Evolutionary conservation across 2,329 filamentous ascomycete species (phyloP), one percentile per base, ranked within the genome.

Genomic region (Fusarium mexicanum): DNA sequence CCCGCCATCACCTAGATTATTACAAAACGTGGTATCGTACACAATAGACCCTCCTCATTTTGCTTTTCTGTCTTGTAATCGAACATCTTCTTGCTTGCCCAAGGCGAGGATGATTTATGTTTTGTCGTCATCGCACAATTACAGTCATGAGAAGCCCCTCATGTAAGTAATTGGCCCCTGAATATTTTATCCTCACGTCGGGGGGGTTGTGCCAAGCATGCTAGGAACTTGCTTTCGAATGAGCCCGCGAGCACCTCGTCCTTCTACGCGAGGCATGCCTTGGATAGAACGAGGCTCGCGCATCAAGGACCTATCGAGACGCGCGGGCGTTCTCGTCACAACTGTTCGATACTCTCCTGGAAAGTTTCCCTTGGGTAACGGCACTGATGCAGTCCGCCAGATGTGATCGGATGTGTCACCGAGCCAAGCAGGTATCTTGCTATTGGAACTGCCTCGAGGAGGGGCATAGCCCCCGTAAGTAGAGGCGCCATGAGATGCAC

Each of bases 221-320:
- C 83, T 86, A 26, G 85, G 83, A 31, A 91, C 89, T 77, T 90
- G 88, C 79, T 91, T 91, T 72, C 89, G 82, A 61, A 87, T 78
- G 55, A 91, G 81, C 35, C 87, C 86, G 44, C 85, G 84, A 13
- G 83, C 83, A 38, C 86, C 82, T n/a, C 85, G 85, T 64, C 86
- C 85, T 67, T 89, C 88, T 24, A 88, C 86, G 40, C 89, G 85
- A 31, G 95, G 95, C n/a, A 95, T 91, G 41, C 95, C 95, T 81
- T 97, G 94, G 44, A 98, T 96, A 71, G 94, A 91, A 66, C 95
- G 90, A 37, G 95, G 95, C 83, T 98, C 95, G 81, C 94, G 94
- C 94, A 98, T 98, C 53, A 98, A 86, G 20, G 91, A 89, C 8
- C 92, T 89, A 78, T 99, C 96, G 16, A 99, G 88, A 79, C 94